Percentiles rank a stretch among this genome's conserved stretches.
phyloP scores from a whole-genome alignment of 2,329 filamentous ascomycete genomes.

The Colletotrichum orchidophilum region DNA sequence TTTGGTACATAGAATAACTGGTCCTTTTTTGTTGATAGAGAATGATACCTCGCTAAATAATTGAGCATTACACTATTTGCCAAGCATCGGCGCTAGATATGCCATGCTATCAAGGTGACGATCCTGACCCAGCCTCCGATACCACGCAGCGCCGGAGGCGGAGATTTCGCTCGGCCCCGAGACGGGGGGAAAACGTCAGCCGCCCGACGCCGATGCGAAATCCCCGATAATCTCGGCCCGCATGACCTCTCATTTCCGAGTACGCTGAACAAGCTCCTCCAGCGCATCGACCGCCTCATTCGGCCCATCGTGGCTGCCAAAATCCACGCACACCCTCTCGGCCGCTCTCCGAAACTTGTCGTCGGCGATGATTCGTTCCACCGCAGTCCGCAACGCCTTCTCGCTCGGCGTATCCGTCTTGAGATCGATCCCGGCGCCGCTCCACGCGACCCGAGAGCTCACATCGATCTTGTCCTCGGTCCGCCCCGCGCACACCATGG shows the following conservation, averaged over 20 bases:
- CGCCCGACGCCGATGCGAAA: background rate
- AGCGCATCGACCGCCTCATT: background rate
- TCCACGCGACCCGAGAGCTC: constrained; percentile 36
- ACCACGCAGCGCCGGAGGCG: too few species aligned
- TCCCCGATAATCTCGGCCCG: background rate
- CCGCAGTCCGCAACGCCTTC: constrained; percentile 20
- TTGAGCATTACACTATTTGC: background rate
- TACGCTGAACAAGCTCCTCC: background rate
- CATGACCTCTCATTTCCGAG: background rate
- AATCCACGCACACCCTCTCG: background rate
- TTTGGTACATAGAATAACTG: constrained; percentile 12
- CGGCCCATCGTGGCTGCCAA: background rate
- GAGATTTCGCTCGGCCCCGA: background rate
- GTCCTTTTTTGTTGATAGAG: constrained; percentile 17
- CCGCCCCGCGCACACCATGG: constrained; percentile 36
- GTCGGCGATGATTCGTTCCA: background rate
- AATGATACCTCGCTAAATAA: constrained; percentile 29
- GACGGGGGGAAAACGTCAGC: background rate
- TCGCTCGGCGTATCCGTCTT: constrained; percentile 27
- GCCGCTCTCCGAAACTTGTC: constrained; percentile 3
- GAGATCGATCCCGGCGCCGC: constrained; percentile 37
- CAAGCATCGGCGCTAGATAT: background rate
- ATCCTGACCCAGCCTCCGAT: background rate
- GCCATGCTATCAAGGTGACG: background rate
- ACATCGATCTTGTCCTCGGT: constrained; percentile 43